Conservation (phyloP, 1,284 basidiomycete species). For the Tylopilus orsonianus region DNA sequence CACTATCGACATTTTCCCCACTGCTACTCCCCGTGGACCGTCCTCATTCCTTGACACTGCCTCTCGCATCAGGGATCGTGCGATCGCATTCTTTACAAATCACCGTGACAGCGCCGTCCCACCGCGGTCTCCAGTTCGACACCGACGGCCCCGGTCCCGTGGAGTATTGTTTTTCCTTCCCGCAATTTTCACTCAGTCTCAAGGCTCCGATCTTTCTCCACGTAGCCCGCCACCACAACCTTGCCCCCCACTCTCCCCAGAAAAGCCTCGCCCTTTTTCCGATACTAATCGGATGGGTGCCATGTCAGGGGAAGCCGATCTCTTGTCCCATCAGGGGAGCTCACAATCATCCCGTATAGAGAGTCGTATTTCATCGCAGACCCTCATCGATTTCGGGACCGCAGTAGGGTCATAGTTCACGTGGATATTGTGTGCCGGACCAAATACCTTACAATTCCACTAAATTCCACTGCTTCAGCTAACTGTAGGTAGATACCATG, state of each 20-base stretch:
- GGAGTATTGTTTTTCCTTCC: conserved; percentile 80
- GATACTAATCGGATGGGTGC: conserved; percentile 26
- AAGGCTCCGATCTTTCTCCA: conserved; percentile 45
- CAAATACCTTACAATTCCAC: conserved; percentile 29
- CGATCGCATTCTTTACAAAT: conserved; percentile 46
- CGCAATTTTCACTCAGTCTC: conserved; percentile 65
- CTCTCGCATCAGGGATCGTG: conserved; percentile 54
- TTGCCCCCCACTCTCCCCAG: conserved; percentile 33
- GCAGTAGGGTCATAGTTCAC: conserved; percentile 23
- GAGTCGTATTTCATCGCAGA: conserved; percentile 30
- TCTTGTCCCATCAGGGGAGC: conserved; percentile 30
- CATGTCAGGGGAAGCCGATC: conserved; percentile 26
- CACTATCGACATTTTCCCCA: conserved; percentile 38
- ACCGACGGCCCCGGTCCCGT: conserved; percentile 50
- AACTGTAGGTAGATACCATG: conserved; percentile 22
- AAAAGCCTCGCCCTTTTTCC: conserved; percentile 34
- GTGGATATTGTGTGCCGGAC: conserved; percentile 12
- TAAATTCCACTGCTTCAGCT: conserved; percentile 37
- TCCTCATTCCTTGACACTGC: conserved; percentile 51
- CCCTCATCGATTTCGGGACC: conserved; percentile 33
- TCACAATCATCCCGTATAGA: conserved; percentile 35
- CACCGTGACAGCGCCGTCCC: conserved; percentile 37
- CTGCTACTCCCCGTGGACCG: conserved; percentile 36
- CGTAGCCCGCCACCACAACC: conserved; percentile 35
- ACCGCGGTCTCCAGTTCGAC: conserved; percentile 44